Percentiles rank a stretch among this genome's conserved stretches.
phyloP scores from a whole-genome alignment of 2,329 filamentous ascomycete genomes.

The Hymenoscyphus repandus region DNA sequence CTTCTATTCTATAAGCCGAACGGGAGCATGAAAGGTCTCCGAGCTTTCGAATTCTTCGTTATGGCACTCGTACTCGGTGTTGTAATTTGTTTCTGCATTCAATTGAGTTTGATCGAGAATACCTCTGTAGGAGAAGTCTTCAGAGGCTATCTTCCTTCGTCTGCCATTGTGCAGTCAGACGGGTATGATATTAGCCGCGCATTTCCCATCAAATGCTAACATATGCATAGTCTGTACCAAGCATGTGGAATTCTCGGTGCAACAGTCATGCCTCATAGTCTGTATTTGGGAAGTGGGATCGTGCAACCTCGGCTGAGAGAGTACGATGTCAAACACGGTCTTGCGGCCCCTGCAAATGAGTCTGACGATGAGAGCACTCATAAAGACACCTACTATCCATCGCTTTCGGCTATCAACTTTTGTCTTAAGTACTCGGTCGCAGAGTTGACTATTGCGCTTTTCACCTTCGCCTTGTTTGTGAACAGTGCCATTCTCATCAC shows the following conservation, averaged over 20 bases:
- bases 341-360: constrained; percentile 28
- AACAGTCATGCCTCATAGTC: constrained; percentile 66
- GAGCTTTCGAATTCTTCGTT: constrained; percentile 62
- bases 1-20: constrained; percentile 60
- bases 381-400: constrained; percentile 63
- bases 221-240: constrained; percentile 49
- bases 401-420: constrained; percentile 64
- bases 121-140: constrained; percentile 56
- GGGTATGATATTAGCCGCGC: constrained; percentile 34
- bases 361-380: constrained; percentile 16
- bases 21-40: constrained; percentile 51
- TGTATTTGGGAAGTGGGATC: constrained; percentile 65
- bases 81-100: constrained; percentile 65
- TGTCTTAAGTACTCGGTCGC: constrained; percentile 69
- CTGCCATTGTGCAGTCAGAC: constrained; percentile 50
- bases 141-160: constrained; percentile 58
- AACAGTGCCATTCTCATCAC: constrained; percentile 80
- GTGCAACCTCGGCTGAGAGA: constrained; percentile 61
- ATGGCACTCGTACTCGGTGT: constrained; percentile 60
- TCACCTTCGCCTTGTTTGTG: constrained; percentile 79
- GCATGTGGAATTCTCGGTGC: constrained; percentile 73
- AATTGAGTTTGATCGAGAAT: constrained; percentile 56
- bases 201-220: constrained; percentile 15
- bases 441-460: constrained; percentile 67
- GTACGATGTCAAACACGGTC: constrained; percentile 57